Conservation (phyloP, 768 basidiomycete species). For the Termitomyces sp. region DNA sequence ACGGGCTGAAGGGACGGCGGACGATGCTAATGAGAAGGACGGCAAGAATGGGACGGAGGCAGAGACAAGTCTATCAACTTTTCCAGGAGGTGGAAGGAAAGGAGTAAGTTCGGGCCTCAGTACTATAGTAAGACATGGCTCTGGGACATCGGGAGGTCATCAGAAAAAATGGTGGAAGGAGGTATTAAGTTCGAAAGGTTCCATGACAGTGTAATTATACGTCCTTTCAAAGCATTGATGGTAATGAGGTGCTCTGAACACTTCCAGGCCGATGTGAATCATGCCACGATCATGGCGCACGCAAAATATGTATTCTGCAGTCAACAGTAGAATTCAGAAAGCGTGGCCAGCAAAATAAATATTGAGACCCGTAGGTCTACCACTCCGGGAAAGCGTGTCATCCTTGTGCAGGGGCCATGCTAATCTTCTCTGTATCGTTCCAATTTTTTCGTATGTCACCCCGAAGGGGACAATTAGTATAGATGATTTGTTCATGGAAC, state of each 20-base stretch:
- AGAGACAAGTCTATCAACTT: constrained; percentile 7
- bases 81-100: constrained; percentile 51
- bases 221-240: not conserved
- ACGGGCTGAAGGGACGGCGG: constrained; percentile 11
- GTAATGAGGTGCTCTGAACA: not conserved
- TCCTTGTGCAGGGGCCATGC: constrained; percentile 99
- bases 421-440: constrained; percentile 99
- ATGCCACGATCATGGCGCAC: not conserved
- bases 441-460: constrained; percentile 98
- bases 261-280: not conserved
- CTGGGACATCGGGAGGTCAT: constrained; percentile 6
- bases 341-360: constrained; percentile 24
- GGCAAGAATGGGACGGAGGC: constrained; percentile 2
- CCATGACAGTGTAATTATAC: not conserved
- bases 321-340: too few species aligned
- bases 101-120: constrained; percentile 61
- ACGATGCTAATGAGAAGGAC: constrained; percentile 1
- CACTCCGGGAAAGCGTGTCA: constrained; percentile 98
- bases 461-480: constrained; percentile 62
- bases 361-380: constrained; percentile 51
- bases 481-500: too few species aligned
- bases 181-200: constrained; percentile 23
- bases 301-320: too few species aligned
- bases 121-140: constrained; percentile 34
- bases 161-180: constrained; percentile 43